Evolutionary conservation across 2,329 filamentous ascomycete species (phyloP), one percentile per base, ranked within the genome.

Genomic region (Microdochium paspali): DNA sequence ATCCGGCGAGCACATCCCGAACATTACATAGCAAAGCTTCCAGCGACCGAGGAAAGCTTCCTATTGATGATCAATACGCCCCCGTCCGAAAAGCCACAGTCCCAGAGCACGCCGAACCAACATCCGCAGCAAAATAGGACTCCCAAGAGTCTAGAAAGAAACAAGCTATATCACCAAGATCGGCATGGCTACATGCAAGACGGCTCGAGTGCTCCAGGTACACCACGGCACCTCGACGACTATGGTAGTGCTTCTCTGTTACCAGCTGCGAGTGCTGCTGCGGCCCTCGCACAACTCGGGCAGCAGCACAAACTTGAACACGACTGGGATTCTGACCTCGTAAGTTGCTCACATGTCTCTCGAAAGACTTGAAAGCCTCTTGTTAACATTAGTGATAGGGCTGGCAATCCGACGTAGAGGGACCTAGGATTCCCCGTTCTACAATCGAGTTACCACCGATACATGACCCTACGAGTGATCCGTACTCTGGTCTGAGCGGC

Each of bases 11-110:
- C 93, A 56, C 93, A 98, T 66, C 91, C 91, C 51, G 90, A 95
- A 66, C 86, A 96, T 67, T 97, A 97, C 71, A 95, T 98, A 59
- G 84, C 93, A 45, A 96, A 97, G 79, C 85, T 97, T 58, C 91
- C 93, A 56, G 93, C 93, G 44, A 98, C 91, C 58, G 91, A 96
- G 68, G 91, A 97, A 71, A 96, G 90, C 82, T 96, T 98, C 69
- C 74, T 87, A 61, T 76, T 95, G 66, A 97, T 97, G 93, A 88
- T 97, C 67, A 94, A 83, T 66, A 90, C 88, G 55, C 85, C 89
- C 53, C 90, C 87, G 10, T 84, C 84, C 52, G 84, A 88, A 64
- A 79, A 79, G 59, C 79, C 77, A 42, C 78, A 77, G 51, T 64
- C 57, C 55, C 65, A 65, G 50, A 21, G 35, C 35, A 40, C 35